Base-by-base conservation (phyloP, 495 filamentous ascomycete genomes). In the Elasticomyces elasticus region DNA sequence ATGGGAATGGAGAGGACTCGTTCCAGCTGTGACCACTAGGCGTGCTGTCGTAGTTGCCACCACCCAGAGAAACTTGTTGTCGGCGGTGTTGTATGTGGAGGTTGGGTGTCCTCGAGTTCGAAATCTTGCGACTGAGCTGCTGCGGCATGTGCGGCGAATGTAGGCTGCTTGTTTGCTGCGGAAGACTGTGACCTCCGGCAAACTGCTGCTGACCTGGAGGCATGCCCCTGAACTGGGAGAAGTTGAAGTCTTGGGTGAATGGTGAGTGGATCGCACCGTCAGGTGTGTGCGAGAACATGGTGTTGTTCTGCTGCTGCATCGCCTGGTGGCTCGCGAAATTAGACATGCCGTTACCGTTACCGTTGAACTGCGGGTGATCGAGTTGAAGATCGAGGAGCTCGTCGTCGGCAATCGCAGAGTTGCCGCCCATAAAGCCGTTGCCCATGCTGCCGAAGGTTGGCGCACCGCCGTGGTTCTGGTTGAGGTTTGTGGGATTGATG, bases 221-320 rank as follows among this genome's bases (percentile, higher is more conserved):
- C n/a, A n/a, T 79, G 35, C 74, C 73, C 25, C 77, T 75, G 64
- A 83, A 87, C 57, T 87, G 85, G 12, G 78, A 74, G 52, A 84
- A 84, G 64, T 81, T 79, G 70, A 88, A 91, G 62, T 82, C 71
- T 45, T 87, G 79, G 24, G 84, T 76, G 59, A 89, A 95, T 0
- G 89, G 89, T 62, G 87, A 94, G 60, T 87, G 83, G 55, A 94
- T 89, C 4, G 89, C 82, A 22, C 86, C 86, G 43, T 95, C 89
- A 7, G 89, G 89, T 2, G 88, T 94, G 60, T 83, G 84, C 25
- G 89, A 94, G 67, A 81, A 95, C 51, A 83, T 73, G 27, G 82
- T 77, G 22, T 64, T 62, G 44, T 62, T 64, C 7, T 64, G 67
- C 49, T 77, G 73, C n/a, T 47, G 43, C 47, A 54, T 56, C 15